These are phyloP conservation scores for Flaveria linearis DNA, from an alignment of 129 eudicot genomes.

Conservation along the genomic window DNA sequence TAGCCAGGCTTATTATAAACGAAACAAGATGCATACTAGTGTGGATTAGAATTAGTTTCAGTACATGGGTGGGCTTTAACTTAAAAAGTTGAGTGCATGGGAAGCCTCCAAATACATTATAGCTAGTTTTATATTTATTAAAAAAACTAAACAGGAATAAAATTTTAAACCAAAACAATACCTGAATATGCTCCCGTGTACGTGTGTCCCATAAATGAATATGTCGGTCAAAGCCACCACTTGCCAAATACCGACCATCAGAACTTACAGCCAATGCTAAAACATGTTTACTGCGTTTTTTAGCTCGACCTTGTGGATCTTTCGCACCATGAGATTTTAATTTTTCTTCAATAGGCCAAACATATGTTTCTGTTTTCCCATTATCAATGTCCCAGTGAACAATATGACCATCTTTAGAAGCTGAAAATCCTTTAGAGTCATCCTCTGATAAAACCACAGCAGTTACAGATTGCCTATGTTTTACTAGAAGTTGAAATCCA, in stretches of 20 bases:
- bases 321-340: constrained; percentile 79
- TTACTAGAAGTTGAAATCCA: constrained; percentile 57
- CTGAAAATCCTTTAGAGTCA: constrained; percentile 78
- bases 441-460: constrained; percentile 83
- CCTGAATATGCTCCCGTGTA: constrained; percentile 84
- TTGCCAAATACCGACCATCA: constrained; percentile 90
- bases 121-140: too few species aligned
- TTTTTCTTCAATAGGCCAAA: constrained; percentile 73
- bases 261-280: constrained; percentile 82
- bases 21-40: too few species aligned
- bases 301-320: constrained; percentile 77
- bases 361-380: constrained; percentile 66
- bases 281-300: constrained; percentile 77
- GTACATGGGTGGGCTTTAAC: too few species aligned
- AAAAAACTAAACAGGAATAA: background rate
- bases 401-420: constrained; percentile 89
- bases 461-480: constrained; percentile 86
- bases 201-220: constrained; percentile 94
- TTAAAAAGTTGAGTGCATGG: too few species aligned
- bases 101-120: too few species aligned
- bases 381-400: constrained; percentile 74
- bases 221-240: constrained; percentile 96
- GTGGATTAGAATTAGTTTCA: too few species aligned
- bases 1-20: too few species aligned
- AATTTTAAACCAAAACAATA: constrained; percentile 1